Percentiles rank a stretch among this genome's conserved stretches.
phyloP scores from a whole-genome alignment of 768 basidiomycete species.

The Hygrophoropsis aurantiaca region DNA sequence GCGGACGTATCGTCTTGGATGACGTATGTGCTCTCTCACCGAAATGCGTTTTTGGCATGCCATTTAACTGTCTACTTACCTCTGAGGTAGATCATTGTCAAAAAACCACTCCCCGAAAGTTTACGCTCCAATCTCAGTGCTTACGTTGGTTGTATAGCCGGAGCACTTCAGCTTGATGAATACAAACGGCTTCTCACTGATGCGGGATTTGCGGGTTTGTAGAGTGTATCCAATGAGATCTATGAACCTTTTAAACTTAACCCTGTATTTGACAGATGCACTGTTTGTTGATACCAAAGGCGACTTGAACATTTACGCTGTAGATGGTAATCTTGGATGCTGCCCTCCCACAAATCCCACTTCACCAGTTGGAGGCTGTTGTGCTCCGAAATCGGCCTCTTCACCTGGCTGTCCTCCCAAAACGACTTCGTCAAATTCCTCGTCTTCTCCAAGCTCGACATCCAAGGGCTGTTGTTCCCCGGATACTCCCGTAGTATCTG shows the following conservation, averaged over 20 bases:
- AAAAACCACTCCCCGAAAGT: conserved; percentile 39
- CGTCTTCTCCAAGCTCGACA: neutral
- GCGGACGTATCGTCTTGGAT: conserved; percentile 51
- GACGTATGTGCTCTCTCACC: conserved; percentile 39
- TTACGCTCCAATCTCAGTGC: conserved; percentile 40
- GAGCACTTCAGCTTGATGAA: conserved; percentile 40
- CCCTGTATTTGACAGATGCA: conserved; percentile 31
- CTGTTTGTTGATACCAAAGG: conserved; percentile 38
- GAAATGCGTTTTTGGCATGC: no score
- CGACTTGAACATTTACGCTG: conserved; percentile 42
- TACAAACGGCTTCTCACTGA: conserved; percentile 37
- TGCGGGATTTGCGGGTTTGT: conserved; percentile 44
- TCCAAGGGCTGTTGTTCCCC: conserved; percentile 6
- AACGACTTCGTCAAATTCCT: no score
- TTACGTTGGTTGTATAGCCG: conserved; percentile 47
- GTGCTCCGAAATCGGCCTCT: neutral
- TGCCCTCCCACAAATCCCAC: conserved; percentile 8
- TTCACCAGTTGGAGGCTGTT: conserved; percentile 2
- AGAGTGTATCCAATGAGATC: neutral
- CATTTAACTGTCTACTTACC: neutral
- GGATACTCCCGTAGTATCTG: neutral
- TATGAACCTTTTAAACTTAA: no score
- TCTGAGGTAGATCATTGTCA: conserved; percentile 43
- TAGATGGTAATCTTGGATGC: conserved; percentile 14
- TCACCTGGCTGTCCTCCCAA: no score